Evolutionary conservation across 163 green algal species (phyloP), one percentile per base, ranked within the genome.

Genomic region (Coccomyxa subellipsoidea): DNA sequence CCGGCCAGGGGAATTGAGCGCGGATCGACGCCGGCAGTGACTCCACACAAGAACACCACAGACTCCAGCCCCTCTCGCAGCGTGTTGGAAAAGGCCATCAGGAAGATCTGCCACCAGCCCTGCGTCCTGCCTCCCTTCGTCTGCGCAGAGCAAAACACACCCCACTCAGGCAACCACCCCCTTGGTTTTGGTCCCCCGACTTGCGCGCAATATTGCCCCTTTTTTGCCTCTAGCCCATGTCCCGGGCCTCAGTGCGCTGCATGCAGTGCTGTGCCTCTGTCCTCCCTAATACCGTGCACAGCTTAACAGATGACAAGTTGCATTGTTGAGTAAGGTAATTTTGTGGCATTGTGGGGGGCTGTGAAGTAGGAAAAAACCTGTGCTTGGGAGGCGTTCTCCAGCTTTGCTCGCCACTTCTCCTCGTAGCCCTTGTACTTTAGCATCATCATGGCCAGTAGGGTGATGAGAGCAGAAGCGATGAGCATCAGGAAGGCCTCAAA

Each of bases 361-460:
- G 23, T 59, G 47, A 12, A 59, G 23, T 2, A 18, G 23, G 47
- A 59, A 59, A 18, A 18, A 12, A 59, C 47, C 47, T 59, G 47
- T 21, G 47, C 47, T 12, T 59, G 15, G 47, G 47, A 59, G 47
- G 78, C 71, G 0, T 47, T 27, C 59, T 86, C 59, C 59, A 93
- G 81, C 83, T 93, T 92, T 76, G 36, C 76, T 79, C 84, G 83
- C 88, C 88, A 92, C 83, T 93, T 92, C 47, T 85, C 82, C 79
- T 93, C 88, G 71, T 91, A 81, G 71, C 90, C 90, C 66, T 85
- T 89, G 66, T 91, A 90, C 53, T 86, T 87, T 29, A 91, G 82
- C 84, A 89, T 87, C 32, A 82, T 77, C 71, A 87, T 87, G 37
- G 69, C 83, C 9, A 88, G 35, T 25, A 89, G 10, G 12, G 87